Evolutionary conservation across 768 basidiomycete species (phyloP), one percentile per base, ranked within the genome.

Genomic region (Mycena alexandri): DNA sequence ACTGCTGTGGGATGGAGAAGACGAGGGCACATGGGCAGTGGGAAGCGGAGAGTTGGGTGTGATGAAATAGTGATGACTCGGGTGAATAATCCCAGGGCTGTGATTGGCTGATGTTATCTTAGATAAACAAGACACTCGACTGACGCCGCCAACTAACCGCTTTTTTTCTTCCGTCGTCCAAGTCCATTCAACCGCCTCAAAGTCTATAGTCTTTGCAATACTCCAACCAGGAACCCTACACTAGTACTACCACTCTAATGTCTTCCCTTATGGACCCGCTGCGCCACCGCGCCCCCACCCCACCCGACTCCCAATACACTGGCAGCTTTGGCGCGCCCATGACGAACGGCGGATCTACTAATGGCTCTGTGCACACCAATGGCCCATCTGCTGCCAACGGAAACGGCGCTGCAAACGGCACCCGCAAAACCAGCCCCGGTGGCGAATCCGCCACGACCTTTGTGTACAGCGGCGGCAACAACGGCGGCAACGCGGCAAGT

Each of bases 101-200:
- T 47, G 62, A 69, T 69, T 69, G 68, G 68, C 24, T 69, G 68
- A 64, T 69, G 63, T 69, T 69, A 69, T 69, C 68, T 69, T 60
- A 68, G 66, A 68, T 68, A 68, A 62, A 54, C 62, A 21, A 19
- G 48, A 24, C 47, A 29, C 42, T 48, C 43, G 24, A 29, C 9
- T 11, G 22, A 21, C 29, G n/a, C 25, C 38, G 38, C 38, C 38
- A 14, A 46, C n/a, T 22, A 29, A 24, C 24, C 41, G 25, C 59
- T 52, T 19, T 55, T n/a, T 56, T 61, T 61, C 34, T 19, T 44
- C 38, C 12, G 1, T 48, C n/a, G n/a, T n/a, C n/a, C n/a, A n/a
- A n/a, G n/a, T n/a, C n/a, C n/a, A n/a, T n/a, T n/a, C n/a, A n/a
- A n/a, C n/a, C n/a, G n/a, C n/a, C n/a, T n/a, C n/a, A n/a, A n/a